Percentiles rank a stretch among this genome's conserved stretches.
Conservation (phyloP, 2,329 filamentous ascomycete genomes). For the Cordyceps tenuipes region DNA sequence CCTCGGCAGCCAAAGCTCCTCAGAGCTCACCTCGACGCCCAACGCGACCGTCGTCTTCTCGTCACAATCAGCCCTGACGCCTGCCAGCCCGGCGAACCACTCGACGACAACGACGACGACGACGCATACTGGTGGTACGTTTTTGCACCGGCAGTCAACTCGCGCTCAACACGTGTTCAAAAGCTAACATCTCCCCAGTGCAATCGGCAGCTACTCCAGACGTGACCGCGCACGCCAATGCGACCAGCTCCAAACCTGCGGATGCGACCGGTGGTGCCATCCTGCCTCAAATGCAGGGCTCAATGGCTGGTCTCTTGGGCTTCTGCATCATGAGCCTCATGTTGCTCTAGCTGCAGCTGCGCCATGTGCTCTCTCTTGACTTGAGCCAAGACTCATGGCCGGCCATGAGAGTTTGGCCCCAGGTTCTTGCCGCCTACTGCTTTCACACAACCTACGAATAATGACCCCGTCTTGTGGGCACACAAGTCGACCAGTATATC, state of each 20-base stretch:
- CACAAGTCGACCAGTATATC: not conserved
- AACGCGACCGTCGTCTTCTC: conserved; percentile 11
- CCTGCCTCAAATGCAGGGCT: conserved; percentile 25
- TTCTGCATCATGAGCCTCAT: conserved; percentile 30
- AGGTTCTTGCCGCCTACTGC: not conserved
- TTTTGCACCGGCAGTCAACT: not conserved
- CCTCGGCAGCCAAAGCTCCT: not conserved
- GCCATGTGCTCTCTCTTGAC: not conserved
- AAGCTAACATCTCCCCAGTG: not conserved
- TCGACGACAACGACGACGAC: not conserved
- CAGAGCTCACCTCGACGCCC: not conserved
- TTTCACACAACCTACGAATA: conserved; percentile 6
- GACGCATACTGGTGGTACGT: conserved; percentile 5
- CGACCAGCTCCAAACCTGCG: conserved; percentile 20
- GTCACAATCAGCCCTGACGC: conserved; percentile 3
- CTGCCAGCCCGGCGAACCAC: not conserved
- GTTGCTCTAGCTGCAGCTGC: conserved; percentile 21
- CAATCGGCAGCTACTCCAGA: conserved; percentile 3
- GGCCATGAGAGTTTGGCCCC: conserved; percentile 9
- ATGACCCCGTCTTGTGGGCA: conserved; percentile 1
- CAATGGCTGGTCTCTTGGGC: conserved; percentile 27
- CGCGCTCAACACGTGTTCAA: not conserved
- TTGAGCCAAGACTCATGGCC: not conserved
- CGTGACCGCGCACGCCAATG: conserved; percentile 16
- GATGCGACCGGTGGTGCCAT: conserved; percentile 25